Conservation (phyloP, 148 eudicot species). For the Vaccinium myrtillus region DNA sequence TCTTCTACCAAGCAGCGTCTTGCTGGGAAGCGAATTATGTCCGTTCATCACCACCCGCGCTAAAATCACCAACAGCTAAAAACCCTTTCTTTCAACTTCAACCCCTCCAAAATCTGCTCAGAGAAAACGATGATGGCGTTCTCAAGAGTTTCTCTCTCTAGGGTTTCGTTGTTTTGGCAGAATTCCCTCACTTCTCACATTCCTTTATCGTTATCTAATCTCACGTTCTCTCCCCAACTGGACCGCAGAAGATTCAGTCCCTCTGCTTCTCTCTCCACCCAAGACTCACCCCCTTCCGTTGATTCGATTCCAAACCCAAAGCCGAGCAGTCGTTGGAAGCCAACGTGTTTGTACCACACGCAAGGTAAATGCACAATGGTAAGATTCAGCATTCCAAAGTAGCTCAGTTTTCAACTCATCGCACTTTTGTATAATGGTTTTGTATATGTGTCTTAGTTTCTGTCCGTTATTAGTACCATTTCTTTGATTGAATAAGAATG, state of each 20-base stretch:
- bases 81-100: not conserved
- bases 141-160: slow-evolving; percentile 22
- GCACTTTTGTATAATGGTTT: too few relatives aligned
- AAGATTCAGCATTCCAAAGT: not conserved
- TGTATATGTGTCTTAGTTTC: not conserved
- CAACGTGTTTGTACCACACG: slow-evolving; percentile 76
- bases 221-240: slow-evolving; percentile 21
- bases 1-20: not conserved
- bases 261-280: slow-evolving; percentile 45
- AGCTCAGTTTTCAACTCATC: not conserved
- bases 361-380: slow-evolving; percentile 88
- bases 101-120: not conserved
- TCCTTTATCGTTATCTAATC: slow-evolving; percentile 18
- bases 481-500: not conserved
- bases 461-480: not conserved
- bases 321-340: slow-evolving; percentile 61
- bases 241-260: slow-evolving; percentile 17
- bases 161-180: slow-evolving; percentile 17
- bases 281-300: slow-evolving; percentile 16
- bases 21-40: not conserved
- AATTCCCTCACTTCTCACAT: slow-evolving; percentile 21
- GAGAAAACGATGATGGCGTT: slow-evolving; percentile 32
- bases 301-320: slow-evolving; percentile 10
- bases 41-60: not conserved
- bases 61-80: not conserved